Percentiles rank a stretch among this genome's conserved stretches.
Conservation (phyloP, 371 early-diverging fungal genomes). For the Apophysomyces sp. region DNA sequence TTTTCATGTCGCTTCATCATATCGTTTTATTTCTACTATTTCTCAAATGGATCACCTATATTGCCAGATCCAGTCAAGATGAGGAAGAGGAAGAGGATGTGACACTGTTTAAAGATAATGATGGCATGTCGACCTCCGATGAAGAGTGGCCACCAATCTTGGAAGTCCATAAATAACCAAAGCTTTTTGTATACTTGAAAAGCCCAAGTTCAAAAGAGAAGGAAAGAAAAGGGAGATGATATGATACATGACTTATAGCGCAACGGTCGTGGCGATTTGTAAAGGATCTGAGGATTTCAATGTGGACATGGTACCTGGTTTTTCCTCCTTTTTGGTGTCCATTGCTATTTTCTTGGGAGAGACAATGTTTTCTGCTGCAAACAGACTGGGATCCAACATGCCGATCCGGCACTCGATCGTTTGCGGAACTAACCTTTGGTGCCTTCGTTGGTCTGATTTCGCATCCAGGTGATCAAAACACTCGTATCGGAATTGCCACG, state of each 20-base stretch:
- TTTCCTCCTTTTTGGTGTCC: background rate
- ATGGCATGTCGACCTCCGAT: background rate
- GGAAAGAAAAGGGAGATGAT: background rate
- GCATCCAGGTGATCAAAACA: background rate
- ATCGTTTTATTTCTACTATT: conserved; percentile 13
- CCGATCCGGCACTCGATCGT: conserved; percentile 12
- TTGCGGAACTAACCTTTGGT: conserved; percentile 2
- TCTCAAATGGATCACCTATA: conserved; percentile 8
- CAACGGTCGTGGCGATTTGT: background rate
- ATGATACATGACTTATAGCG: background rate
- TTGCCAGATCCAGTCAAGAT: conserved; percentile 5
- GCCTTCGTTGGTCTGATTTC: background rate
- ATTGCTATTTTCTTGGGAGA: background rate
- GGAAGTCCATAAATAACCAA: background rate
- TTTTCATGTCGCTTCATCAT: conserved; percentile 9
- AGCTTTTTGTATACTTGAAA: background rate
- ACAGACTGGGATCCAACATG: conserved; percentile 11
- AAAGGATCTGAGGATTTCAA: background rate
- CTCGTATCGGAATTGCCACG: conserved; percentile 10
- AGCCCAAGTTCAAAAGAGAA: background rate
- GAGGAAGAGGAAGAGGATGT: conserved; percentile 8
- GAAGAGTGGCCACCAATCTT: background rate
- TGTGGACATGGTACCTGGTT: background rate
- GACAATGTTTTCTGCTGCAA: background rate
- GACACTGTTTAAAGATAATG: background rate